Conservation (phyloP, 108 stramenopile genomes). For the Schizochytrium sp. region DNA sequence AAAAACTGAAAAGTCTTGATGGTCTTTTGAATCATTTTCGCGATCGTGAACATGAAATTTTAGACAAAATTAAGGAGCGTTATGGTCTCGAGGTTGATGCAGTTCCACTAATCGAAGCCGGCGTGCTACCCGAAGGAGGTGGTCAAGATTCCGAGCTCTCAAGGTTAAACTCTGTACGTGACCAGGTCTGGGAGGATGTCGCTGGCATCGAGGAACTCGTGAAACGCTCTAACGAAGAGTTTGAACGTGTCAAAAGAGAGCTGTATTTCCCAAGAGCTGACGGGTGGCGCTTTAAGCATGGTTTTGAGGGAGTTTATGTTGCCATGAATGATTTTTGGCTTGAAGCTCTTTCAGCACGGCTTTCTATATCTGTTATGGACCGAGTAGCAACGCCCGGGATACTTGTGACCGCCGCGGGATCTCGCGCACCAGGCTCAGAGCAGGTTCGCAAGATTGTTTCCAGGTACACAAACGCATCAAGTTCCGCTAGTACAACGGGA, state of each 20-base stretch:
- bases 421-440: conserved; percentile 8
- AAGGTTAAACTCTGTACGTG: not conserved
- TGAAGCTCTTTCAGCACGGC: not conserved
- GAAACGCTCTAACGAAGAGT: conserved; percentile 29
- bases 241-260: conserved; percentile 40
- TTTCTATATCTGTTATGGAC: conserved; percentile 37
- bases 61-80: conserved; percentile 31
- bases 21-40: not conserved
- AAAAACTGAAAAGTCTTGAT: not conserved
- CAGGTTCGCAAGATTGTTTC: conserved; percentile 13
- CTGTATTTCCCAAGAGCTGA: conserved; percentile 43
- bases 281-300: conserved; percentile 55
- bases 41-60: not conserved
- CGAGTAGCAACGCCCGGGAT: not conserved
- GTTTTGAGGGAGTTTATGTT: conserved; percentile 33
- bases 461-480: not conserved
- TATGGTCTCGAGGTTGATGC: not conserved
- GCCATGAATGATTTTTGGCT: conserved; percentile 61
- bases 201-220: conserved; percentile 44
- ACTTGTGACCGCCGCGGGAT: not conserved
- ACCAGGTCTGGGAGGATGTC: conserved; percentile 30
- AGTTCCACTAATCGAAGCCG: not conserved
- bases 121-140: not conserved
- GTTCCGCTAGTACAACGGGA: not conserved
- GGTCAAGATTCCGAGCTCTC: not conserved